Conservation (phyloP, 1,284 basidiomycete species). For the Bjerkandera adusta region DNA sequence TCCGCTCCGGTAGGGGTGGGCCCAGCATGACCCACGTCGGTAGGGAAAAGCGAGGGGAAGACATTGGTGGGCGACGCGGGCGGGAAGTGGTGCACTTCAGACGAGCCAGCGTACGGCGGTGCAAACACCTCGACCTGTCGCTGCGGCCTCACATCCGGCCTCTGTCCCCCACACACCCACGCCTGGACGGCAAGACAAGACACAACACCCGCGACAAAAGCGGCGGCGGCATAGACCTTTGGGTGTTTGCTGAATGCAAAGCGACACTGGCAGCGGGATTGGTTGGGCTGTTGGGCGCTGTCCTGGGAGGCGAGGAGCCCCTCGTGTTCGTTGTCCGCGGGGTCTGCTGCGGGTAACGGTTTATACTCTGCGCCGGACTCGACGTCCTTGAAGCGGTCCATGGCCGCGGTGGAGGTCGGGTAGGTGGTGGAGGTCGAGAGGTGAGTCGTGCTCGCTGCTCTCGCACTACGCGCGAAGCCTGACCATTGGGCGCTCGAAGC, state of each 20-base stretch:
- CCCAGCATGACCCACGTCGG: conserved; percentile 78
- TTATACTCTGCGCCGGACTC: conserved; percentile 27
- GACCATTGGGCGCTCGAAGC: no score
- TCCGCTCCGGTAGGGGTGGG: conserved; percentile 84
- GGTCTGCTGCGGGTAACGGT: conserved; percentile 9
- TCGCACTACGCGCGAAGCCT: no score
- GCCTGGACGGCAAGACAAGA: conserved; percentile 41
- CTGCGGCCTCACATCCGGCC: conserved; percentile 1
- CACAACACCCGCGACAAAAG: conserved; percentile 45
- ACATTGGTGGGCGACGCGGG: conserved; percentile 69
- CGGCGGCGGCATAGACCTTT: conserved; percentile 34
- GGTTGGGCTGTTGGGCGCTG: conserved; percentile 14
- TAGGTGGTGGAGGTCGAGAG: no score
- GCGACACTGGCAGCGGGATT: conserved; percentile 10
- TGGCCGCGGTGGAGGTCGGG: no score
- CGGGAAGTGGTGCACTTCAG: conserved; percentile 66
- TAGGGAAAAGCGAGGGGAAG: conserved; percentile 68
- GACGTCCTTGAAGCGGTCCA: conserved; percentile 20
- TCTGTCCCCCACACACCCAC: conserved; percentile 35
- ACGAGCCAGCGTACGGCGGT: conserved; percentile 68
- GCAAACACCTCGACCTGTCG: conserved; percentile 35
- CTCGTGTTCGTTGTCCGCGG: conserved; percentile 29
- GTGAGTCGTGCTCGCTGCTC: no score
- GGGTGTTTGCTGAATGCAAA: conserved; percentile 13
- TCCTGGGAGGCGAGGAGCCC: conserved; percentile 32